phyloP scores from a whole-genome alignment of 2,329 filamentous ascomycete species.

The Penicillium brasilianum region DNA sequence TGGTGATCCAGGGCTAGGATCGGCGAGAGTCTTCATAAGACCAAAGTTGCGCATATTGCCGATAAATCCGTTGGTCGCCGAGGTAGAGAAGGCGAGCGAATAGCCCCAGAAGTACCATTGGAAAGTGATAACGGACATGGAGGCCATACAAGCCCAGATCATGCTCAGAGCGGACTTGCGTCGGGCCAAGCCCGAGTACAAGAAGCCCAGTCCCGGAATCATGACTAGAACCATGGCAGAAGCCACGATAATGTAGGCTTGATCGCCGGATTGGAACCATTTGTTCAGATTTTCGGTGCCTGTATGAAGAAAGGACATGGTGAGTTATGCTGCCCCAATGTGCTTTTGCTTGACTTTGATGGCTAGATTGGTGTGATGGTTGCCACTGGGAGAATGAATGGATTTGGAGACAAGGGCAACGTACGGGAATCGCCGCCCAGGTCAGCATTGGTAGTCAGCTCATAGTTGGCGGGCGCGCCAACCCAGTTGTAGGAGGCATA shows the following conservation, averaged over 20 bases:
- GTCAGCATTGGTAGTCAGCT: conserved; percentile 57
- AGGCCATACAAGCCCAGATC: conserved; percentile 97
- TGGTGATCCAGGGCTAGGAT: conserved; percentile 85
- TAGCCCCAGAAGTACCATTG: conserved; percentile 99
- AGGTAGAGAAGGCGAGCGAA: conserved; percentile 85
- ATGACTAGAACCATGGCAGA: conserved; percentile 95
- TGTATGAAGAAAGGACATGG: conserved; percentile 47
- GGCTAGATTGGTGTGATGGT: not conserved
- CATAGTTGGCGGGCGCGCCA: conserved; percentile 51
- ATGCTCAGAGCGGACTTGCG: conserved; percentile 96
- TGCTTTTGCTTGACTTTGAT: no score
- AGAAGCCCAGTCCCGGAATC: conserved; percentile 94
- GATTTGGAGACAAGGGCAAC: conserved; percentile 43
- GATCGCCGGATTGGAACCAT: conserved; percentile 91
- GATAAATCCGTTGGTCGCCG: conserved; percentile 86
- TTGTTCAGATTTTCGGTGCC: conserved; percentile 89
- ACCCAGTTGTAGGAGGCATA: conserved; percentile 58
- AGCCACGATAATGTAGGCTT: conserved; percentile 88
- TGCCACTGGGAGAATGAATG: not conserved
- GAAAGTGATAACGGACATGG: conserved; percentile 87
- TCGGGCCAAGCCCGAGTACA: conserved; percentile 96
- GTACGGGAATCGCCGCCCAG: conserved; percentile 79
- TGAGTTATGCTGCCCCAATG: conserved; percentile 1
- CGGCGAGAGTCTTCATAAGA: conserved; percentile 79
- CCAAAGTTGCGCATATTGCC: conserved; percentile 90